Evolutionary conservation across 169 alveolate species (phyloP).

Genomic region (Cryptosporidium sp.): DNA sequence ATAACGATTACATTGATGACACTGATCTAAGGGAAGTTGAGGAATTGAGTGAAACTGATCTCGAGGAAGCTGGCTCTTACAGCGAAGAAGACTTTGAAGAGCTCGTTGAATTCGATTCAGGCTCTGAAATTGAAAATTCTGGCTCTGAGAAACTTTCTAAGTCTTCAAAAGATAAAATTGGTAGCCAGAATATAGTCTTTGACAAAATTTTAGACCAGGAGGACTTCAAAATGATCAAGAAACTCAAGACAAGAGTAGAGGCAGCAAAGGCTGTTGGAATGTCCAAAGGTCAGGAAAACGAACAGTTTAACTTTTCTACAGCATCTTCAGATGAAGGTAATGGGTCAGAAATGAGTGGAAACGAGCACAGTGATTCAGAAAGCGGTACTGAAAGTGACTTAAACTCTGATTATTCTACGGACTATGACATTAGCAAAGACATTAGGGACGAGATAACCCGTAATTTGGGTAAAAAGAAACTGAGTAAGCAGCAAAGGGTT

Average conservation of each 20-base stretch:
- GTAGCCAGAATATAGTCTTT: constrained; percentile 3
- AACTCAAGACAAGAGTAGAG: constrained; percentile 70
- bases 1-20: constrained; percentile 11
- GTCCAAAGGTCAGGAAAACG: constrained; percentile 9
- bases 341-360: not conserved
- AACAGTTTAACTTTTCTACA: not conserved
- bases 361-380: not conserved
- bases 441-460: constrained; percentile 20
- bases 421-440: constrained; percentile 9
- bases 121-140: not conserved
- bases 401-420: constrained; percentile 16
- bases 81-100: not conserved
- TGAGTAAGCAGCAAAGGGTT: constrained; percentile 45
- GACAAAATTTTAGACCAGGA: constrained; percentile 77
- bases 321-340: constrained; percentile 8
- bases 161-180: not conserved
- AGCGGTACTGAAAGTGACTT: not conserved
- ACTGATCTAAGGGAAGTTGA: constrained; percentile 4
- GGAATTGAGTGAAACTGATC: not conserved
- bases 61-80: constrained; percentile 28
- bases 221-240: constrained; percentile 75
- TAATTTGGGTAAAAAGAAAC: constrained; percentile 5
- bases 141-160: not conserved
- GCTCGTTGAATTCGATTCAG: not conserved
- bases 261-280: constrained; percentile 56